Evolutionary conservation across 352 stramenopile genomes (phyloP).

Genomic region (Phytophthora ohioensis): DNA sequence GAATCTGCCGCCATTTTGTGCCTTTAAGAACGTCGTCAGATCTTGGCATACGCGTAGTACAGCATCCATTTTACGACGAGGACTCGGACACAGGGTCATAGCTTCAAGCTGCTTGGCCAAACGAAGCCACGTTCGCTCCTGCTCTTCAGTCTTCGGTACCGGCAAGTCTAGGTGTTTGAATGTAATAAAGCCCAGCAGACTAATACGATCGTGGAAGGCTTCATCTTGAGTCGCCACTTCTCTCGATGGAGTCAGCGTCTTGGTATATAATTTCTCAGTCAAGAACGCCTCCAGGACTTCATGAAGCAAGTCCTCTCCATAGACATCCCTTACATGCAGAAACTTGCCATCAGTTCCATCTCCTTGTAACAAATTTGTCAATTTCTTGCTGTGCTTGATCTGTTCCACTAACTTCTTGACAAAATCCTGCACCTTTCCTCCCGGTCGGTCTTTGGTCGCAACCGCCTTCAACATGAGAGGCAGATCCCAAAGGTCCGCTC

Average conservation of each 20-base stretch:
- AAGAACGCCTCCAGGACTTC: conserved; percentile 90
- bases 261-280: conserved; percentile 90
- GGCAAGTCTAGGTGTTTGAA: conserved; percentile 91
- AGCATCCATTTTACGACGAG: conserved; percentile 89
- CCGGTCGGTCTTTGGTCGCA: conserved; percentile 50
- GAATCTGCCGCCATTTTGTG: conserved; percentile 53
- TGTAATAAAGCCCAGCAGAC: conserved; percentile 79
- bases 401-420: conserved; percentile 69
- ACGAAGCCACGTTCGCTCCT: conserved; percentile 47
- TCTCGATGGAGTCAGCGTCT: conserved; percentile 66
- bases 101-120: conserved; percentile 57
- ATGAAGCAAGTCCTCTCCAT: conserved; percentile 58
- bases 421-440: conserved; percentile 70
- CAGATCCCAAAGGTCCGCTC: conserved; percentile 65
- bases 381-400: conserved; percentile 51
- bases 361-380: conserved; percentile 40
- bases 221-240: conserved; percentile 61
- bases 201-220: conserved; percentile 66
- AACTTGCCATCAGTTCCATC: conserved; percentile 27
- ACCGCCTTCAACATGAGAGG: conserved; percentile 53
- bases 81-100: conserved; percentile 62
- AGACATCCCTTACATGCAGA: conserved; percentile 44
- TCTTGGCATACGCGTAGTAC: conserved; percentile 79
- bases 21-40: conserved; percentile 73
- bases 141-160: conserved; percentile 41